Conservation (phyloP, 257 asterid species). For the Prunella vulgaris region DNA sequence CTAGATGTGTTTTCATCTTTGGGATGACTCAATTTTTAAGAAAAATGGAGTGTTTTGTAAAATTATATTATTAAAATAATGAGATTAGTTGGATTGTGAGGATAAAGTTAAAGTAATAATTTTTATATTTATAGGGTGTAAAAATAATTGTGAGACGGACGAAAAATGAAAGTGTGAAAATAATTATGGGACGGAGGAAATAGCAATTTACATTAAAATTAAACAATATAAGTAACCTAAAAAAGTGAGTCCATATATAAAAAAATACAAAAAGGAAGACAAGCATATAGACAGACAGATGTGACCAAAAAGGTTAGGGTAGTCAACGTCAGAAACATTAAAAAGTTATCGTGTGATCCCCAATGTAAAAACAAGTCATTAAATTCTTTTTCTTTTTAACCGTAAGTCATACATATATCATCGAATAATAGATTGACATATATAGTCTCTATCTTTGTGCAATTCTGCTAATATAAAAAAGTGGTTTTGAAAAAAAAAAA, state of each 20-base stretch:
- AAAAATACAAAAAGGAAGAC: background rate
- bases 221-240: background rate
- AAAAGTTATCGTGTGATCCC: constrained; percentile 6
- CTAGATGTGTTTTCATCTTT: no score
- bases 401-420: constrained; percentile 5
- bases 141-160: no score
- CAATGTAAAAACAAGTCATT: background rate
- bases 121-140: no score
- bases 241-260: background rate
- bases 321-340: constrained; percentile 21
- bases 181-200: no score
- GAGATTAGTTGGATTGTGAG: no score
- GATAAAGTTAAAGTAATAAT: no score
- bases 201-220: background rate
- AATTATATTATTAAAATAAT: no score
- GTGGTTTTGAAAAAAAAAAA: constrained; percentile 17
- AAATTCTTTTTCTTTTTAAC: background rate
- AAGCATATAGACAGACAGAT: background rate
- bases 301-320: constrained; percentile 2
- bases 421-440: background rate
- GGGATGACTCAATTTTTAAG: no score
- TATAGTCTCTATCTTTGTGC: constrained; percentile 16
- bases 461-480: background rate
- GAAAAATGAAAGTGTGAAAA: no score
- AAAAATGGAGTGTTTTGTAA: no score